Conservation (phyloP, 768 basidiomycete species). For the Nevesoporus exiguus region DNA sequence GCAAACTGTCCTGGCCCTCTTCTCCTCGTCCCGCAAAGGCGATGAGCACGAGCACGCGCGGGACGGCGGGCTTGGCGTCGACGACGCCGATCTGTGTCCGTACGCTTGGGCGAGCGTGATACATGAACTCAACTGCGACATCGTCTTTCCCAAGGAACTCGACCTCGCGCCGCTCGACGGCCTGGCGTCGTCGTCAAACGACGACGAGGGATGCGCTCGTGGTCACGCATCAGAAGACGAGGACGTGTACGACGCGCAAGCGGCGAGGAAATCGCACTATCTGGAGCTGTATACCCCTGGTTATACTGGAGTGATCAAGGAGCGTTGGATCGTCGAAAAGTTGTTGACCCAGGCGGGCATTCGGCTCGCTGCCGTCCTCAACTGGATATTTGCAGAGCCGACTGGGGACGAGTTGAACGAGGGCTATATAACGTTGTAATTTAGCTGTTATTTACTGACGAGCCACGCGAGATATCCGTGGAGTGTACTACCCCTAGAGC, state of each 20-base stretch:
- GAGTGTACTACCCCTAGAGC: background rate
- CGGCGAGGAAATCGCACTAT: constrained; percentile 31
- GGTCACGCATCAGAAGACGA: no score
- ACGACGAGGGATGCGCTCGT: no score
- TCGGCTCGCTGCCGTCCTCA: constrained; percentile 79
- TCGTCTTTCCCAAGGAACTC: constrained; percentile 75
- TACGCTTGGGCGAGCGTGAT: constrained; percentile 73
- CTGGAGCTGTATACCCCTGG: constrained; percentile 79
- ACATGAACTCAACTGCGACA: constrained; percentile 75
- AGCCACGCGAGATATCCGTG: background rate
- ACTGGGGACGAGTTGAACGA: background rate
- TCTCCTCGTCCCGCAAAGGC: background rate
- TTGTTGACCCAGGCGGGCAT: constrained; percentile 81
- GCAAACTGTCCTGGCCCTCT: constrained; percentile 23
- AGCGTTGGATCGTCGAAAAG: constrained; percentile 73
- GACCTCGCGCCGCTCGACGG: constrained; percentile 32
- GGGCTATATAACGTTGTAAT: constrained; percentile 4
- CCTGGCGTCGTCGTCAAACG: background rate
- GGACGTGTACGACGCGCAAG: background rate
- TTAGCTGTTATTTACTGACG: background rate
- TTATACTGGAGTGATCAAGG: constrained; percentile 68
- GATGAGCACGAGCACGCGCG: background rate
- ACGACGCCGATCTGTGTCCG: constrained; percentile 67
- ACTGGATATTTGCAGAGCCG: constrained; percentile 54
- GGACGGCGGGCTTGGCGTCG: constrained; percentile 34